Evolutionary conservation across 768 basidiomycete genomes (phyloP).

Genomic region (Suillus variegatus): DNA sequence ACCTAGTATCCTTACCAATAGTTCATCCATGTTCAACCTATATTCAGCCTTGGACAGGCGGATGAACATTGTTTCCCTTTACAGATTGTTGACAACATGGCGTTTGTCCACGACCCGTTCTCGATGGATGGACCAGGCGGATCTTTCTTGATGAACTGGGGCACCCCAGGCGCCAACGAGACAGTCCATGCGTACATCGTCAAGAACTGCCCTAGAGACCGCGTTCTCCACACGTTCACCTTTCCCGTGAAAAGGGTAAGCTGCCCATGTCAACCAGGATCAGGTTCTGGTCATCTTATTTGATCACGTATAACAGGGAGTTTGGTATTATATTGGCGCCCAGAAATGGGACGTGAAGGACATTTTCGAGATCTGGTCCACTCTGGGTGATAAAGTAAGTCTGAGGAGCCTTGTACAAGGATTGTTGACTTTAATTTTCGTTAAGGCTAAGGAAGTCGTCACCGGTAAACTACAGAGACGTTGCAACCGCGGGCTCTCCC

Average conservation of each 20-base stretch:
- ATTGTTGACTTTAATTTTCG: constrained; percentile 10
- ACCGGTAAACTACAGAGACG: constrained; percentile 36
- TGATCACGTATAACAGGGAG: constrained; percentile 31
- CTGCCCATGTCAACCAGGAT: neutral
- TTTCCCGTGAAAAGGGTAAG: constrained; percentile 47
- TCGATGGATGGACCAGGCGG: constrained; percentile 46
- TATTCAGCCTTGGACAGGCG: constrained; percentile 35
- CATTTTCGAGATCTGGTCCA: constrained; percentile 39
- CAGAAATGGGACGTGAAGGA: constrained; percentile 41
- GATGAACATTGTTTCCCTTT: constrained; percentile 45
- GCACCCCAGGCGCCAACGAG: constrained; percentile 35
- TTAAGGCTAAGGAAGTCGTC: constrained; percentile 36
- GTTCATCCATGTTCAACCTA: constrained; percentile 4
- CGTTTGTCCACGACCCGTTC: constrained; percentile 58
- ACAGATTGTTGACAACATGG: constrained; percentile 38
- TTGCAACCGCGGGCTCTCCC: constrained; percentile 32
- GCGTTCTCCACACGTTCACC: constrained; percentile 52
- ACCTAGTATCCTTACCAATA: neutral
- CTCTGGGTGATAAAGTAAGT: constrained; percentile 37
- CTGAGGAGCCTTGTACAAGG: constrained; percentile 3
- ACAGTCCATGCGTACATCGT: constrained; percentile 37
- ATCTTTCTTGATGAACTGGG: constrained; percentile 59
- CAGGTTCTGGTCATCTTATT: constrained; percentile 10
- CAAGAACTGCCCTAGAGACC: constrained; percentile 15
- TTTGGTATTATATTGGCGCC: constrained; percentile 56